Percentiles rank a stretch among this genome's conserved stretches.
phyloP scores from a whole-genome alignment of 2,329 filamentous ascomycete species.

The Pseudodiploospora longispora region DNA sequence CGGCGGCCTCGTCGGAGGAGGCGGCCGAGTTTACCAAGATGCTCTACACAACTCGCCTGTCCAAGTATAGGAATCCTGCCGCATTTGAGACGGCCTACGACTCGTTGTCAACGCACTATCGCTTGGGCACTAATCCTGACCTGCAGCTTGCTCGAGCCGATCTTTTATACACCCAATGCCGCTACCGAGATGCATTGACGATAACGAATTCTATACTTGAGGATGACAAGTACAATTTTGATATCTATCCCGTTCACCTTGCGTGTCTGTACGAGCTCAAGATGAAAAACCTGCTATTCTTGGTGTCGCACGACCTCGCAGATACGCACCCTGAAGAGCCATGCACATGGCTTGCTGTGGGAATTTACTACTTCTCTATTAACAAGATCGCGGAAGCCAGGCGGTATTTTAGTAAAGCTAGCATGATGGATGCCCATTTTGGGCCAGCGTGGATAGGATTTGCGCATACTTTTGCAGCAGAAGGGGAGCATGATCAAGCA shows the following conservation, averaged over 20 bases:
- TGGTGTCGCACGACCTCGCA: slow-evolving; percentile 85
- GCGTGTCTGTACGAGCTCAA: slow-evolving; percentile 84
- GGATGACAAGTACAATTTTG: slow-evolving; percentile 82
- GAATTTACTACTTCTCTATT: slow-evolving; percentile 87
- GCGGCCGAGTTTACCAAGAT: slow-evolving; percentile 91
- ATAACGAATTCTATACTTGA: slow-evolving; percentile 78
- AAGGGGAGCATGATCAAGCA: slow-evolving; percentile 96
- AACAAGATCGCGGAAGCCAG: slow-evolving; percentile 86
- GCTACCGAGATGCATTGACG: slow-evolving; percentile 76
- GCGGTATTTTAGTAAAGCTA: slow-evolving; percentile 94
- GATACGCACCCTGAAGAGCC: slow-evolving; percentile 88
- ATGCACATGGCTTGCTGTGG: slow-evolving; percentile 88
- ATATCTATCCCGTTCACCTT: slow-evolving; percentile 81
- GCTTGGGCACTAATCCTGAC: slow-evolving; percentile 76
- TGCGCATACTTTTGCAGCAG: slow-evolving; percentile 93
- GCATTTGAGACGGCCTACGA: slow-evolving; percentile 82
- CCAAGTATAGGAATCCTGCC: slow-evolving; percentile 84
- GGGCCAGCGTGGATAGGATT: slow-evolving; percentile 98
- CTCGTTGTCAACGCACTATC: slow-evolving; percentile 88
- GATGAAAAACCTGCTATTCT: slow-evolving; percentile 80
- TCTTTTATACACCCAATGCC: slow-evolving; percentile 87
- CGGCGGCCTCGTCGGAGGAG: slow-evolving; percentile 62
- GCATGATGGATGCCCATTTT: slow-evolving; percentile 95
- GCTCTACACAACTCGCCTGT: slow-evolving; percentile 90
- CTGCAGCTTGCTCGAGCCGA: slow-evolving; percentile 85